Evolutionary conservation across 2,329 filamentous ascomycete genomes (phyloP), one percentile per base, ranked within the genome.

Genomic region (Blastomyces emzantsi): DNA sequence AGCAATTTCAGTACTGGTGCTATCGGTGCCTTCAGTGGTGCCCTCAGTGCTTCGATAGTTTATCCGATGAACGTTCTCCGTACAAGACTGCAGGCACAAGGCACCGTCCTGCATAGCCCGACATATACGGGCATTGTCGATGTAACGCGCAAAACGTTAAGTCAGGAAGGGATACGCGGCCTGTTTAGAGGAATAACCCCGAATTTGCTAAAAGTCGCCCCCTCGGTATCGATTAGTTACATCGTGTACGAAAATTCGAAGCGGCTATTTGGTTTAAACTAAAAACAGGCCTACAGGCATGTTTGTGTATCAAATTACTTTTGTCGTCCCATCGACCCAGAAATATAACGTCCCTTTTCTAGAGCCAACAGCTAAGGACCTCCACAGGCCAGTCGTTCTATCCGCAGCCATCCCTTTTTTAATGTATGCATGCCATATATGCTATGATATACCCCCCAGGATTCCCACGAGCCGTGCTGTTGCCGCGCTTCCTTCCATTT

Each of bases 131-230:
- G 94, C 47, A 93, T 97, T 67, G 84, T 87, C 79, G 94, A 99
- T 75, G 93, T 97, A 54, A 89, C 91, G 1, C 83, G 83, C 62
- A 90, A 89, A 77, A 99, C 94, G 9, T 79, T 96, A 45, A 82
- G 87, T 69, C 86, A 88, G 60, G 94, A 99, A 77, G 94, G 94
- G 0, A 74, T 90, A 47, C 83, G 90, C 64, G 94, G 94, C 2
- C 80, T 99, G 64, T 99, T 96, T 82, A 96, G 95, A 77, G 94
- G 94, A 1, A 81, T 97, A 67, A 96, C 93, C 52, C 94, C 94
- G 5, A 99, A 97, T 73, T 80, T 99, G 49, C 82, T 99, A 70
- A 99, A 99, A 80, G 94, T 99, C 45, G 92, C 94, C 11, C 94
- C 94, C 1, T 92, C 94, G 39, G 88, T 99, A 62, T 96, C 92